Evolutionary conservation across 2,329 filamentous ascomycete genomes (phyloP).

Genomic region (Thyridium curvatum): DNA sequence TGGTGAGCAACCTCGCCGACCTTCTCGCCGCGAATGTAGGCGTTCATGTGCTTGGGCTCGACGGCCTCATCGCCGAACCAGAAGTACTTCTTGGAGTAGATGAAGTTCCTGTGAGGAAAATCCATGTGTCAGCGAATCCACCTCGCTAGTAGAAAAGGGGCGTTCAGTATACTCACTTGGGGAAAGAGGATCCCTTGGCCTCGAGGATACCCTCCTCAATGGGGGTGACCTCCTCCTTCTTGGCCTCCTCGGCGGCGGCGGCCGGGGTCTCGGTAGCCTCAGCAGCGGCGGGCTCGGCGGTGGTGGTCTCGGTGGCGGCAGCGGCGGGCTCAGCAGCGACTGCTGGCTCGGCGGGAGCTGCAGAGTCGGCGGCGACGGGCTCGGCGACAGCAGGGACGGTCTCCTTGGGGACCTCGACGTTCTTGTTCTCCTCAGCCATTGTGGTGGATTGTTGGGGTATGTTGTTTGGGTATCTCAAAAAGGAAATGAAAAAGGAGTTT

Average conservation of each 20-base stretch:
- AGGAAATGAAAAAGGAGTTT: conserved; percentile 28
- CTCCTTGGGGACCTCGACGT: conserved; percentile 53
- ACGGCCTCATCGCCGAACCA: conserved; percentile 72
- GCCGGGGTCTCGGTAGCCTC: conserved; percentile 25
- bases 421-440: conserved; percentile 73
- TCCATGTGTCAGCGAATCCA: too few relatives aligned
- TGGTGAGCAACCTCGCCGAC: conserved; percentile 66
- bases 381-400: conserved; percentile 25
- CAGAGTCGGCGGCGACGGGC: conserved; percentile 22
- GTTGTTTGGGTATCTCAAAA: conserved; percentile 12
- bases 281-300: conserved; percentile 26
- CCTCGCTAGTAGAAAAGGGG: too few relatives aligned
- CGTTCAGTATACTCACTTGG: conserved; percentile 76
- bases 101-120: conserved; percentile 69
- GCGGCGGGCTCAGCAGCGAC: conserved; percentile 29
- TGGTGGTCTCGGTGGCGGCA: conserved; percentile 24
- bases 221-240: conserved; percentile 34
- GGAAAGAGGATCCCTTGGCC: conserved; percentile 80
- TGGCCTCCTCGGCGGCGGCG: conserved; percentile 28
- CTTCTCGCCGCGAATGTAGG: conserved; percentile 88
- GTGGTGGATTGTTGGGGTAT: conserved; percentile 28
- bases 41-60: conserved; percentile 64
- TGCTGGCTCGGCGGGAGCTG: conserved; percentile 24
- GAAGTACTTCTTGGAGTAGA: conserved; percentile 91
- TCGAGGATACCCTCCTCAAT: conserved; percentile 77